Base-by-base conservation (phyloP, 108 stramenopile species). In the Skeletonema potamos region DNA sequence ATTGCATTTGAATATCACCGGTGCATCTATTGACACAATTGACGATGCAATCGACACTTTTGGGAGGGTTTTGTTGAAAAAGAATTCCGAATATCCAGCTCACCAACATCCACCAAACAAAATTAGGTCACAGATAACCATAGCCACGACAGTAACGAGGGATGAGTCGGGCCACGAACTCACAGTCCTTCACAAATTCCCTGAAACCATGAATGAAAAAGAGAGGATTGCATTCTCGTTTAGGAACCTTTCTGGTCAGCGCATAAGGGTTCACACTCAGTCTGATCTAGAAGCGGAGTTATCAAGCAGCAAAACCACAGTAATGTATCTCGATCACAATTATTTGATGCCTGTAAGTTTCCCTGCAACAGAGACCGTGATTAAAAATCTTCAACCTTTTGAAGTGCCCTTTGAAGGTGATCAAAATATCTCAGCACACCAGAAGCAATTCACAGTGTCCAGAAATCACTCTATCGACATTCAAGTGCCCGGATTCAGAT, bases 201-300 rank as follows among this genome's bases (percentile, higher is more conserved):
- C 84, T 10, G 85, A 86, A 27, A 65, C 78, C 6, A 59, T 96
- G 32, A 64, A 76, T 17, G 65, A 62, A 17, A 72, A 84, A 17
- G 91, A 92, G 48, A 82, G 96, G 17, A 87, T 96, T 37, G 95
- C 96, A 7, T 98, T 96, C 81, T 94, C 96, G 7, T 57, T 97
- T 11, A 72, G 80, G 13, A 98, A 98, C 68, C 64, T 88, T 20
- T 93, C 94, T 30, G 97, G 97, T 13, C 94, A 98, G 58, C 82
- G 84, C 64, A 66, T 96, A 17, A 78, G 97, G 17, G 77, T 92
- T 48, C 92, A 97, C 44, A 89, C 93, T 72, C 80, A 86, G 18
- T 69, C 61, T 26, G 51, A 70, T 30, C 48, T 51, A 11, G 82
- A 86, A 48, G 55, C 65, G 17, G 66, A 68, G n/a, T 26, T 34